phyloP scores from a whole-genome alignment of 139 green algal genomes.

The Auxenochlorella protothecoides region DNA sequence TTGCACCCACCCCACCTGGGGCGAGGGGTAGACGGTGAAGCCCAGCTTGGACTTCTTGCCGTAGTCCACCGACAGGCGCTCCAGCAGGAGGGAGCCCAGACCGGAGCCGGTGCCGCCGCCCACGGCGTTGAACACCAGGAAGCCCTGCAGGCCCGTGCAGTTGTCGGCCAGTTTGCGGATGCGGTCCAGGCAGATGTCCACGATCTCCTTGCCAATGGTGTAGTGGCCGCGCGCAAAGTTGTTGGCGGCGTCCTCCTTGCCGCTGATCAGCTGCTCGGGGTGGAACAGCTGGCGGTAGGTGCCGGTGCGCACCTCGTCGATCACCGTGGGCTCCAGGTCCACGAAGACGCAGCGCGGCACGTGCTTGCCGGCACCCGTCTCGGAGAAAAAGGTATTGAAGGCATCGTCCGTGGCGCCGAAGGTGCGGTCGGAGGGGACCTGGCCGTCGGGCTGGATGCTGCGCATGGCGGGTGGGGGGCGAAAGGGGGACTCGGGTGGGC shows the following conservation, averaged over 20 bases:
- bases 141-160: conserved; percentile 94
- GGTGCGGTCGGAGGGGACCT: conserved; percentile 93
- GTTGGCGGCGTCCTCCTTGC: conserved; percentile 88
- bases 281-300: conserved; percentile 97
- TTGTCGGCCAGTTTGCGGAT: conserved; percentile 96
- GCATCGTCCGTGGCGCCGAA: conserved; percentile 78
- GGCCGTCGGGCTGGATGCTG: conserved; percentile 92
- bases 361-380: conserved; percentile 93
- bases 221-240: conserved; percentile 85
- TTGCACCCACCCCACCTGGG: conserved; percentile 37
- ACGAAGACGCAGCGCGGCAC: conserved; percentile 88
- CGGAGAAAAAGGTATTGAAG: conserved; percentile 96
- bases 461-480: not conserved
- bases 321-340: conserved; percentile 92
- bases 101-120: conserved; percentile 90
- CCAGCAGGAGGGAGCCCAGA: conserved; percentile 91
- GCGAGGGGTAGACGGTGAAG: conserved; percentile 93
- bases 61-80: conserved; percentile 97
- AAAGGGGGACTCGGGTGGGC: not conserved
- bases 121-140: conserved; percentile 95
- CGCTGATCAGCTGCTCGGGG: conserved; percentile 95
- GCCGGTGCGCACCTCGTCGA: conserved; percentile 92
- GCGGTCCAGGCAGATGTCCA: conserved; percentile 87
- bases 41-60: conserved; percentile 99
- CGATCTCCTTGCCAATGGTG: conserved; percentile 94